phyloP scores from a whole-genome alignment of 495 filamentous ascomycete species.

The Choiromyces venosus region DNA sequence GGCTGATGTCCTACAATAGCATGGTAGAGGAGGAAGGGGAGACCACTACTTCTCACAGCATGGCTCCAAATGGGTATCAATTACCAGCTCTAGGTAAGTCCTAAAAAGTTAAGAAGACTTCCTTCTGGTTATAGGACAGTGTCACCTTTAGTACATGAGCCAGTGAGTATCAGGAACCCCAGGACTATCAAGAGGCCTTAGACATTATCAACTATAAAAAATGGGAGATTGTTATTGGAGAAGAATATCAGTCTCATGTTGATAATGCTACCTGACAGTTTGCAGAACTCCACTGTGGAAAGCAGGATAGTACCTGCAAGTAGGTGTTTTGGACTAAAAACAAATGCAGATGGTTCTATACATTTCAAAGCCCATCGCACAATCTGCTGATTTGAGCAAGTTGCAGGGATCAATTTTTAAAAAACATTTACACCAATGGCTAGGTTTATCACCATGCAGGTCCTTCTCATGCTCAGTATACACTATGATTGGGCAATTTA shows the following conservation, averaged over 20 bases:
- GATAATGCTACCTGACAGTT: neutral
- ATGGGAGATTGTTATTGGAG: neutral
- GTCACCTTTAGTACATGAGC: neutral
- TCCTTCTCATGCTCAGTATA: neutral
- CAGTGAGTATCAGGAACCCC: neutral
- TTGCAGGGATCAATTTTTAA: neutral
- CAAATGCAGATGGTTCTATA: neutral
- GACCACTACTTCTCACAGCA: neutral
- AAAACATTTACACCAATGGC: neutral
- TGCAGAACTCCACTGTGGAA: neutral
- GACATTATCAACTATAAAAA: rapidly evolving
- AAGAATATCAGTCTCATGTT: neutral
- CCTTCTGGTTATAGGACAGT: neutral
- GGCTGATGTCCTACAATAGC: neutral
- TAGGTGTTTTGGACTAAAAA: neutral
- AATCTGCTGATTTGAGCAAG: neutral
- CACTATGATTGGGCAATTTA: too few species aligned
- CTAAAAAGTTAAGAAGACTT: neutral
- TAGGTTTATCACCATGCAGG: neutral
- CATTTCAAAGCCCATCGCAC: neutral
- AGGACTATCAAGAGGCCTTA: neutral
- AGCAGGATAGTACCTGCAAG: neutral
- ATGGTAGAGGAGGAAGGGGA: neutral
- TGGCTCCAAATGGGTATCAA: neutral
- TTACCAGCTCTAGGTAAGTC: neutral